Conservation (phyloP, 1,139 yeast genomes). For the Pneumocystis murina region DNA sequence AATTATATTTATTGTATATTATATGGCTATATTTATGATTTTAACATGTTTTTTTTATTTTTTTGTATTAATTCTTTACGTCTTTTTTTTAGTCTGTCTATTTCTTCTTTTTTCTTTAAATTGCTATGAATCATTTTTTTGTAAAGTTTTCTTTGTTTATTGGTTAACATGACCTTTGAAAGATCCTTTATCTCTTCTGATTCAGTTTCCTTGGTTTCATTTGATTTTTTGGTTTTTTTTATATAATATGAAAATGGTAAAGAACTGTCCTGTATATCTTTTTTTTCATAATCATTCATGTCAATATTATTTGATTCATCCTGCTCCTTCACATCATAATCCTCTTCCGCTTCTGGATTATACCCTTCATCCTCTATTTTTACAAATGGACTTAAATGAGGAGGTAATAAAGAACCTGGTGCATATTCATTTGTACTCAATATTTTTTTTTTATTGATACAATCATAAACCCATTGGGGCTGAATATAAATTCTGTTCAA, state of each 20-base stretch:
- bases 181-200: constrained; percentile 63
- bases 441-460: constrained; percentile 61
- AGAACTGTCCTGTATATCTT: constrained; percentile 56
- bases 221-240: constrained; percentile 22
- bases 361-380: constrained; percentile 77
- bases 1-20: neutral
- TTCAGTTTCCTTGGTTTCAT: constrained; percentile 5
- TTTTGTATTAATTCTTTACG: neutral
- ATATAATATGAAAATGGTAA: constrained; percentile 32
- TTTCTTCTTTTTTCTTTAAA: constrained; percentile 68
- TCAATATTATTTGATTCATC: constrained; percentile 37
- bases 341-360: constrained; percentile 56
- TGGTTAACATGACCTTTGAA: constrained; percentile 92
- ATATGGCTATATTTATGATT: neutral
- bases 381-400: constrained; percentile 91
- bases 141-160: constrained; percentile 86
- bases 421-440: constrained; percentile 68
- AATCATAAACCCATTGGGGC: constrained; percentile 97
- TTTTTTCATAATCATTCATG: constrained; percentile 82
- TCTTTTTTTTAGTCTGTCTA: constrained; percentile 37
- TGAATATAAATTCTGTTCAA: constrained; percentile 88
- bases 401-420: constrained; percentile 91
- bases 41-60: neutral
- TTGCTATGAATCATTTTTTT: constrained; percentile 90
- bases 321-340: constrained; percentile 36